These are phyloP conservation scores for Craterostigma plantagineum DNA, from an alignment of 257 asterid genomes.

Conservation along the genomic window DNA sequence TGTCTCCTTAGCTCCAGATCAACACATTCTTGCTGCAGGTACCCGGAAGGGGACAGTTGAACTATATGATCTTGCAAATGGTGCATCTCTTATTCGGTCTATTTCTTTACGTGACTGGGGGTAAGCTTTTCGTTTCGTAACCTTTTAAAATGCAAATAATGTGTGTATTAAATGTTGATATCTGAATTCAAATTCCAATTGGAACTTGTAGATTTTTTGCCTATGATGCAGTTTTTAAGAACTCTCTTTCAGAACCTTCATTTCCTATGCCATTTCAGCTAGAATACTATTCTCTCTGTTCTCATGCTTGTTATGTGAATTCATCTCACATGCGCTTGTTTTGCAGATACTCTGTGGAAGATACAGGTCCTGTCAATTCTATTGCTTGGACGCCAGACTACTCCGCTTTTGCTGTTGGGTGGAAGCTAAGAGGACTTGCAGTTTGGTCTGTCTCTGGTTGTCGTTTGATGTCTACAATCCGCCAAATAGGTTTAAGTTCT, in stretches of 20 bases:
- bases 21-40: constrained; percentile 95
- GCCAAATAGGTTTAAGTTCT: constrained; percentile 83
- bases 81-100: constrained; percentile 57
- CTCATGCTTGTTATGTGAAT: constrained; percentile 1
- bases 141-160: constrained; percentile 6
- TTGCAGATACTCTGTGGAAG: constrained; percentile 78
- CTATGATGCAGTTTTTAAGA: no score
- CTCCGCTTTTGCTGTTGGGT: constrained; percentile 96
- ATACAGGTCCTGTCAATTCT: constrained; percentile 91
- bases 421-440: constrained; percentile 90
- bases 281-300: constrained; percentile 1
- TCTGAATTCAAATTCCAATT: no score
- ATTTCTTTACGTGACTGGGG: constrained; percentile 96
- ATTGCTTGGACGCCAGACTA: constrained; percentile 96
- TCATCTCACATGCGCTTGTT: constrained; percentile 6
- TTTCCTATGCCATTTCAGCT: background rate
- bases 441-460: constrained; percentile 99
- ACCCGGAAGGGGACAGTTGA: constrained; percentile 72
- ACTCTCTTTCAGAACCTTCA: background rate
- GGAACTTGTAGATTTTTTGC: no score
- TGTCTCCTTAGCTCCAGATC: constrained; percentile 80
- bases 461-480: constrained; percentile 94
- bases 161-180: no score
- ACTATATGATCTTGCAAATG: constrained; percentile 78
- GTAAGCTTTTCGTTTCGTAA: constrained; percentile 30